Evolutionary conservation across 2,329 filamentous ascomycete genomes (phyloP).

Genomic region (Fusarium irregulare): DNA sequence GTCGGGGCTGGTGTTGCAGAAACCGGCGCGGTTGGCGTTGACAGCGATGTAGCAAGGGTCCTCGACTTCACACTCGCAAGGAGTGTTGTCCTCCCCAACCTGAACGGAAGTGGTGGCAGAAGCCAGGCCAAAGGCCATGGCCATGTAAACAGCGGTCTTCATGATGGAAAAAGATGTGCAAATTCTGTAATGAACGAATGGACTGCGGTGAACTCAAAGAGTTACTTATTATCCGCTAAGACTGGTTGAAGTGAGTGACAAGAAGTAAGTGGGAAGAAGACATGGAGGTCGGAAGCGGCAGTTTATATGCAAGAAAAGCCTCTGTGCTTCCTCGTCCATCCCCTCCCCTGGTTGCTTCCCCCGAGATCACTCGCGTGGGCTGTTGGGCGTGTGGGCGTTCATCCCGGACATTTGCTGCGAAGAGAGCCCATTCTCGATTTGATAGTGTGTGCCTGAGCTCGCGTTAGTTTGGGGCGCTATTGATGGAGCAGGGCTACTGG

Average conservation of each 20-base stretch:
- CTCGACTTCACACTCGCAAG: constrained; percentile 14
- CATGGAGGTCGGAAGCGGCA: constrained; percentile 18
- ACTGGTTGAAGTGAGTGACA: constrained; percentile 34
- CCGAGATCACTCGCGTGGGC: constrained; percentile 7
- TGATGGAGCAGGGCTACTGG: constrained; percentile 12
- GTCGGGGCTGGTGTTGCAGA: background rate
- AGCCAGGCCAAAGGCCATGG: constrained; percentile 48
- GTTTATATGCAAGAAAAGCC: constrained; percentile 40
- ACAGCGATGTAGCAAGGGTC: constrained; percentile 17
- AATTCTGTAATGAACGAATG: constrained; percentile 46
- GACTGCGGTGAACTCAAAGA: constrained; percentile 41
- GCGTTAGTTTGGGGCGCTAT: constrained; percentile 38
- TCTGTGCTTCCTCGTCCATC: constrained; percentile 8
- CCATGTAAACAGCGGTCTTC: constrained; percentile 50
- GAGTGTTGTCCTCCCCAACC: too few relatives aligned
- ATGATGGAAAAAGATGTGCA: constrained; percentile 47
- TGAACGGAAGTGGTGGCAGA: background rate
- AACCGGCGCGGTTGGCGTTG: rapidly evolving
- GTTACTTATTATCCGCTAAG: constrained; percentile 41
- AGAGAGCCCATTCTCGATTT: constrained; percentile 11
- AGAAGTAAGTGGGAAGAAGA: constrained; percentile 15
- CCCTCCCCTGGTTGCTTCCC: constrained; percentile 8
- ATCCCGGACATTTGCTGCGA: background rate
- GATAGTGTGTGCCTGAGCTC: constrained; percentile 30
- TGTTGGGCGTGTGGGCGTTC: constrained; percentile 16